Evolutionary conservation across 2,329 filamentous ascomycete genomes (phyloP).

Genomic region (Mycosphaerella arachidis): DNA sequence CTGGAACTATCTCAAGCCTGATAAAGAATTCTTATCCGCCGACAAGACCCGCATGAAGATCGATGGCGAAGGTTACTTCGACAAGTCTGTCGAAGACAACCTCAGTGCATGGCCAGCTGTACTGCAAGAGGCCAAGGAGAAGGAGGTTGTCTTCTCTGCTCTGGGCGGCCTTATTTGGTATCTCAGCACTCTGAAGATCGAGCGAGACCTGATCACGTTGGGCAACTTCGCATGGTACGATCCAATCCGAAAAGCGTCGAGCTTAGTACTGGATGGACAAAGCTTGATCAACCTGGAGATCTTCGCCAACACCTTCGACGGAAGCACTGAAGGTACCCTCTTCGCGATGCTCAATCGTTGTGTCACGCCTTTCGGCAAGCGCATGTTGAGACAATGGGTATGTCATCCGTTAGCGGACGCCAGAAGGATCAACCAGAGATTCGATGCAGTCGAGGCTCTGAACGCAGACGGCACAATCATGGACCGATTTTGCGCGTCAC

Average conservation of each 20-base stretch:
- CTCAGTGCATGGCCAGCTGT: constrained; percentile 71
- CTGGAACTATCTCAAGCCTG: constrained; percentile 88
- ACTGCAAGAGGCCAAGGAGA: constrained; percentile 67
- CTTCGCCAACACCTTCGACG: constrained; percentile 89
- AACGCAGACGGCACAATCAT: constrained; percentile 77
- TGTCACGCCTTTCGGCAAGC: constrained; percentile 94
- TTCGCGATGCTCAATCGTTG: constrained; percentile 90
- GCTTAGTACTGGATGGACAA: constrained; percentile 87
- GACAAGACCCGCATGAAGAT: constrained; percentile 79
- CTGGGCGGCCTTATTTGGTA: constrained; percentile 87
- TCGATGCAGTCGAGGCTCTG: constrained; percentile 90
- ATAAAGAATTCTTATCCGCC: constrained; percentile 84
- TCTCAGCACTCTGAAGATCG: constrained; percentile 75
- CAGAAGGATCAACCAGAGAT: constrained; percentile 80
- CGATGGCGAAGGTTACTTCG: constrained; percentile 73
- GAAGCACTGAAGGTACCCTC: constrained; percentile 76
- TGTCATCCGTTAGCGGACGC: constrained; percentile 90
- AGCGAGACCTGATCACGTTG: constrained; percentile 79
- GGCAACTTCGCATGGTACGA: constrained; percentile 89
- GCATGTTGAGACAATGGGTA: constrained; percentile 93
- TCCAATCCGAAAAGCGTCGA: constrained; percentile 85
- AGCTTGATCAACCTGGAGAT: constrained; percentile 97
- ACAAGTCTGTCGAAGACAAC: constrained; percentile 48
- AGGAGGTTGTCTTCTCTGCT: constrained; percentile 83
- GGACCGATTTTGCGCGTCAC: constrained; percentile 81